A percentile compares a stretch with the other conserved stretches of the same genome.
Evolutionary conservation across 1,139 yeast species (phyloP).

Genomic region (Pneumocystis sp.): DNA sequence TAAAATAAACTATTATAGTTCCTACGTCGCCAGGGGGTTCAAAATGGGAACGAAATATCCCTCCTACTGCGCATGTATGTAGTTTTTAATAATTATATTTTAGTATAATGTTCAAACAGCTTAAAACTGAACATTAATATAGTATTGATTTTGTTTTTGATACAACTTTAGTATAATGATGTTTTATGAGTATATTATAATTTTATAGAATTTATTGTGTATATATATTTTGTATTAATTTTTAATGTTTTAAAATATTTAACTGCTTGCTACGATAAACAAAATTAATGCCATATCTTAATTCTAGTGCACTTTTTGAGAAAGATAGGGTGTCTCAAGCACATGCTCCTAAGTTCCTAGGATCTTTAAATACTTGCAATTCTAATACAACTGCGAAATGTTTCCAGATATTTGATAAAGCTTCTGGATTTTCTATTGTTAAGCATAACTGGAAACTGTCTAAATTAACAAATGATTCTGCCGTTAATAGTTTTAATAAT

Average conservation of each 20-base stretch:
- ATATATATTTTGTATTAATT: neutral
- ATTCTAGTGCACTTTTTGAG: neutral
- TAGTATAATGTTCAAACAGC: neutral
- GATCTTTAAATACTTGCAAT: neutral
- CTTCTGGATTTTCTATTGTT: neutral
- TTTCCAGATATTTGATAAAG: neutral
- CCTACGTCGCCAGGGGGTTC: conserved; percentile 1
- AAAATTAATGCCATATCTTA: neutral
- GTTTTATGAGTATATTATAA: neutral
- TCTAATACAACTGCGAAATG: neutral
- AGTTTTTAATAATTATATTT: neutral
- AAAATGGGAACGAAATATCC: conserved; percentile 2
- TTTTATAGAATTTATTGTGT: neutral
- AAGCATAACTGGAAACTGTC: neutral
- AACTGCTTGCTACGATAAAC: neutral
- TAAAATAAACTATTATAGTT: neutral
- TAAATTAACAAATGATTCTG: neutral
- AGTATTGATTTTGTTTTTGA: neutral
- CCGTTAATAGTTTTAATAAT: neutral
- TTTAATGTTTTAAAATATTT: neutral
- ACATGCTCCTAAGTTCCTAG: neutral
- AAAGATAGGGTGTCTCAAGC: neutral
- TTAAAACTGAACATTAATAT: neutral
- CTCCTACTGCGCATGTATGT: neutral
- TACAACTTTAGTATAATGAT: neutral